Percentiles rank a stretch among this genome's conserved stretches.
Conservation (phyloP, 768 basidiomycete genomes). For the Boletus tomentosulus region DNA sequence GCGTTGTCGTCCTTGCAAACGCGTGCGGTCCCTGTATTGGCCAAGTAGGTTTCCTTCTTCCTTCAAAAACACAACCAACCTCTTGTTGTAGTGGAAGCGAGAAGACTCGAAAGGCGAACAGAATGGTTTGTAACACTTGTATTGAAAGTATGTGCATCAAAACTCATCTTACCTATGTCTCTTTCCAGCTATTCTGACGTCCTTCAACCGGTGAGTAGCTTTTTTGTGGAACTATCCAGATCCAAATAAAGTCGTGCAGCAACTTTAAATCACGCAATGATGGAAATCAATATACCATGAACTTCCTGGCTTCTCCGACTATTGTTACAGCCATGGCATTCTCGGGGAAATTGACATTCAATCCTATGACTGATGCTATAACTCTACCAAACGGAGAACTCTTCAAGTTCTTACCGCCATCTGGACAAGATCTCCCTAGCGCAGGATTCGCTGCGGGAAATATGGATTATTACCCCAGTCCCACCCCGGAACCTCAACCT, state of each 20-base stretch:
- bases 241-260: conserved; percentile 25
- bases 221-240: neutral
- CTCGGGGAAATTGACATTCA: conserved; percentile 89
- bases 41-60: conserved; percentile 48
- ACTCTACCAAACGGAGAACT: conserved; percentile 60
- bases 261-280: conserved; percentile 96
- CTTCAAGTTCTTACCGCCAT: conserved; percentile 84
- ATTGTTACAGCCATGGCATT: conserved; percentile 98
- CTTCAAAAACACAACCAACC: conserved; percentile 3
- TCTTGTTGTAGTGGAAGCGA: conserved; percentile 75
- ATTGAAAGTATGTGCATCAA: neutral
- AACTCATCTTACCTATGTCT: conserved; percentile 3
- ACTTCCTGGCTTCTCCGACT: conserved; percentile 96
- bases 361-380: conserved; percentile 81
- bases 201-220: conserved; percentile 78
- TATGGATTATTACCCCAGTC: conserved; percentile 69
- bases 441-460: conserved; percentile 78
- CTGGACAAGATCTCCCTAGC: conserved; percentile 78
- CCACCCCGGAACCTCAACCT: conserved; percentile 70
- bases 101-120: conserved; percentile 84
- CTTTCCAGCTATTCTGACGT: conserved; percentile 81
- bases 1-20: conserved; percentile 93
- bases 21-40: conserved; percentile 99
- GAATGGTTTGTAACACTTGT: conserved; percentile 57
- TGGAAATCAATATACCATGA: conserved; percentile 91